phyloP scores from a whole-genome alignment of 768 basidiomycete genomes.

The Melanogaster broomeanus region DNA sequence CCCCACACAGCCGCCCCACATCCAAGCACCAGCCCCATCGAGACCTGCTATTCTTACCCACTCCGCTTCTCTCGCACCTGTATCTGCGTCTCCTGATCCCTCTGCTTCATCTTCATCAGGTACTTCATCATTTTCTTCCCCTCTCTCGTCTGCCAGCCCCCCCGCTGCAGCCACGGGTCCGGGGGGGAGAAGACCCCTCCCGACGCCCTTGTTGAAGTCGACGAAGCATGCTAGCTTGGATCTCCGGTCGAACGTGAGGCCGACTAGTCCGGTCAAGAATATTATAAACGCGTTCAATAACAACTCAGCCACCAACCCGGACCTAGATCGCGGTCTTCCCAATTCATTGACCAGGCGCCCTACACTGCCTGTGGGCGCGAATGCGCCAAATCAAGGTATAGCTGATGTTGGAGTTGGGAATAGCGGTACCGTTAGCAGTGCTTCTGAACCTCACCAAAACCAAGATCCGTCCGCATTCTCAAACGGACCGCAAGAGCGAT shows the following conservation, averaged over 20 bases:
- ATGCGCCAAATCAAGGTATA: no score
- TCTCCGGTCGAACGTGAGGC: conserved; percentile 13
- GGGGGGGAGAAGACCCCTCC: conserved; percentile 8
- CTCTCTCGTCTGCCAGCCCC: background rate
- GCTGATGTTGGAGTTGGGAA: no score
- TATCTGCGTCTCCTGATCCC: conserved; percentile 8
- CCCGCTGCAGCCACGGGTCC: background rate
- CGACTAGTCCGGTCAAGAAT: conserved; percentile 21
- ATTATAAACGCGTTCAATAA: background rate
- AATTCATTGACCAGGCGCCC: conserved; percentile 23
- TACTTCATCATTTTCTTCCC: conserved; percentile 20
- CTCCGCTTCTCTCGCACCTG: conserved; percentile 18
- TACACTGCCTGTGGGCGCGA: background rate
- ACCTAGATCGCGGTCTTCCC: conserved; percentile 24
- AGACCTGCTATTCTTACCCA: conserved; percentile 29
- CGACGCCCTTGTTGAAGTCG: conserved; percentile 5
- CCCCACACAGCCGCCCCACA: conserved; percentile 16
- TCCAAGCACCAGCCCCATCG: conserved; percentile 33
- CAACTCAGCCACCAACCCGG: background rate
- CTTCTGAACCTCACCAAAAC: background rate
- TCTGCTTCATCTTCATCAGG: conserved; percentile 17
- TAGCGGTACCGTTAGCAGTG: no score
- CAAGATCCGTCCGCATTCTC: background rate
- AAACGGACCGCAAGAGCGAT: background rate
- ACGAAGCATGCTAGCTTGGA: conserved; percentile 27